Evolutionary conservation across 371 early-diverging fungal species (phyloP).

Genomic region (Zychaea mexicana): DNA sequence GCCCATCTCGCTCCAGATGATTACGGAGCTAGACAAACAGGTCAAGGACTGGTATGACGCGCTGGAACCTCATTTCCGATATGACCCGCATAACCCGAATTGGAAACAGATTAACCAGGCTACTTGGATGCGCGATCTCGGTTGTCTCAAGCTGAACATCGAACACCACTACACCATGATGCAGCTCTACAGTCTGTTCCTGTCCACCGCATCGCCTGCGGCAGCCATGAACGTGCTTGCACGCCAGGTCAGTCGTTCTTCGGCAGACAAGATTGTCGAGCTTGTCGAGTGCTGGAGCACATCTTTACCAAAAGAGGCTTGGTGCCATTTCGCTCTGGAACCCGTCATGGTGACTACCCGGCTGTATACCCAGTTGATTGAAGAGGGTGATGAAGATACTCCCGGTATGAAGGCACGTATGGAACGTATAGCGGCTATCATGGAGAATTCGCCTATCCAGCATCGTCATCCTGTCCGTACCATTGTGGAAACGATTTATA

Average conservation of each 20-base stretch:
- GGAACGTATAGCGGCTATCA: slow-evolving; percentile 19
- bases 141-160: slow-evolving; percentile 44
- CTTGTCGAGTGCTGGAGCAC: slow-evolving; percentile 36
- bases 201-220: slow-evolving; percentile 15
- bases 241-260: slow-evolving; percentile 21
- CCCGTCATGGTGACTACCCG: slow-evolving; percentile 32
- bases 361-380: slow-evolving; percentile 25
- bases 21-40: slow-evolving; percentile 35
- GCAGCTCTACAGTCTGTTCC: slow-evolving; percentile 40
- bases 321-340: slow-evolving; percentile 52
- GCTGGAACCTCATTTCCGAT: slow-evolving; percentile 35
- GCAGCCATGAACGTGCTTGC: slow-evolving; percentile 1
- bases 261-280: slow-evolving; percentile 34
- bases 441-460: slow-evolving; percentile 31
- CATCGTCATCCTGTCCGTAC: slow-evolving; percentile 32
- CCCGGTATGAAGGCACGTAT: slow-evolving; percentile 11
- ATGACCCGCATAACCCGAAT: slow-evolving; percentile 25
- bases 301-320: slow-evolving; percentile 24
- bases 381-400: slow-evolving; percentile 6
- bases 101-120: slow-evolving; percentile 21
- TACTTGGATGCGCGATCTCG: slow-evolving; percentile 39
- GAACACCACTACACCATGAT: slow-evolving; percentile 45
- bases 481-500: slow-evolving; percentile 24
- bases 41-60: slow-evolving; percentile 33
- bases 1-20: slow-evolving; percentile 3